Base-by-base conservation (phyloP, 371 early-diverging fungal species). In the Polyrhizophydium stewartii region DNA sequence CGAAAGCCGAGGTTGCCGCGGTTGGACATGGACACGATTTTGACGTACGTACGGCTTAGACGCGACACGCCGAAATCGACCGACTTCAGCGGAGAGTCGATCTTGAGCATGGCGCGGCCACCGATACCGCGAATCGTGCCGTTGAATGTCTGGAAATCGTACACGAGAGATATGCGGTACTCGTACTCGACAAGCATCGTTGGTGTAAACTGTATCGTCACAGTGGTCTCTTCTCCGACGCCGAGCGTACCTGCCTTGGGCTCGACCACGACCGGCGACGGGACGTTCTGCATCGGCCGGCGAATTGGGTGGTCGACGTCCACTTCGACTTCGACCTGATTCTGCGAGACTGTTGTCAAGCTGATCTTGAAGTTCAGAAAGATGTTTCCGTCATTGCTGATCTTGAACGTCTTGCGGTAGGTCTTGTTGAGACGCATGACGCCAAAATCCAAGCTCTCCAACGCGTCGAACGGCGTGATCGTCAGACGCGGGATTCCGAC, bases 361-460 rank as follows among this genome's bases (percentile, higher is more conserved):
- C 51, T 61, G 31, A 81, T 35, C 22, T 47, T 19, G 59, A 64
- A 79, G 16, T 71, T 62, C 7, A 83, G 62, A 35, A 38, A 59
- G 50, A 81, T 82, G 53, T 81, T 83, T n/a, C 84, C 84, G 27
- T 75, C 74, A 53, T 83, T 83, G 30, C 60, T 61, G 58, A 83
- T 69, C 19, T 16, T 69, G 60, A 83, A 78, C 17, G 65, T 60
- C 58, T 70, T 74, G 46, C 62, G 70, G 46, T 59, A 70, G 9
- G 38, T 59, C 32, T 70, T 68, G 30, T 69, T 61, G 10, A 77
- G 63, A n/a, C 67, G 56, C 58, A 79, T 80, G 0, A 79, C 79
- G 2, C 84, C 84, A 63, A 84, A 82, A 50, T 84, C 75, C 0
- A 82, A 59, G 5, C 58, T 55, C 27, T 69, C 56, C 16, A 75